Evolutionary conservation across 1,139 yeast species (phyloP), one percentile per base, ranked within the genome.

Genomic region (Blastobotrys raffinosifermentans): DNA sequence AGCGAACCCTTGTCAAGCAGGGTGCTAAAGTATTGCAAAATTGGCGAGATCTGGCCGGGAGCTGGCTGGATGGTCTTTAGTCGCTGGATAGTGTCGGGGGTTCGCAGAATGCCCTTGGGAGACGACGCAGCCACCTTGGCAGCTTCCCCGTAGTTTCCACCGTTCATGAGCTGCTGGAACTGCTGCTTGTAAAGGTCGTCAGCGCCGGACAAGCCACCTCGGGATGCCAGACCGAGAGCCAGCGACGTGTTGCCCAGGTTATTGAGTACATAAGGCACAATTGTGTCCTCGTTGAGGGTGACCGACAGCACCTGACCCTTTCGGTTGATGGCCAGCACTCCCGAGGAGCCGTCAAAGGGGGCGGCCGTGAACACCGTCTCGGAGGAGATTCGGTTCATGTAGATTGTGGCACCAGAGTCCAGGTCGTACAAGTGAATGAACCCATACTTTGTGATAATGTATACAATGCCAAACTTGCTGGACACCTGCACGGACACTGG

Each of bases 61-160:
- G 86, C 83, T n/a, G 96, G 86, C 49, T 93, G 94, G 44, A 91
- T 73, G 55, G 79, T 79, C 66, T 91, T 91, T 68, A 93, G 77
- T 63, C 87, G 85, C 64, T 87, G 83, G 57, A 93, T 89, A 29
- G 98, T 91, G 48, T 85, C 94, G 45, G 85, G 94, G 33, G 96
- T 89, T 69, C 99, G 80, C 64, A 93, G 72, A 25, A 67, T 55
- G 3, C 72, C 72, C 57, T 87, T 87, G 43, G 87, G 91, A 13
- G 96, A 85, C 26, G 95, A 81, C 16, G 98, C 98, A 32, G 98
- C 98, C 43, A 91, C 86, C 66, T 86, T 87, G 32, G 97, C 98
- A 37, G 98, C 98, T 55, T 80, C 81, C 42, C 80, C 70, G 58
- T 87, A 91, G 58, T 87, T 94, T 49, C 96, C 96, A 53, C 80